Percentiles rank a stretch among this genome's conserved stretches.
Evolutionary conservation across 2,329 filamentous ascomycete genomes (phyloP).

Genomic region (Pseudocercospora eumusae): DNA sequence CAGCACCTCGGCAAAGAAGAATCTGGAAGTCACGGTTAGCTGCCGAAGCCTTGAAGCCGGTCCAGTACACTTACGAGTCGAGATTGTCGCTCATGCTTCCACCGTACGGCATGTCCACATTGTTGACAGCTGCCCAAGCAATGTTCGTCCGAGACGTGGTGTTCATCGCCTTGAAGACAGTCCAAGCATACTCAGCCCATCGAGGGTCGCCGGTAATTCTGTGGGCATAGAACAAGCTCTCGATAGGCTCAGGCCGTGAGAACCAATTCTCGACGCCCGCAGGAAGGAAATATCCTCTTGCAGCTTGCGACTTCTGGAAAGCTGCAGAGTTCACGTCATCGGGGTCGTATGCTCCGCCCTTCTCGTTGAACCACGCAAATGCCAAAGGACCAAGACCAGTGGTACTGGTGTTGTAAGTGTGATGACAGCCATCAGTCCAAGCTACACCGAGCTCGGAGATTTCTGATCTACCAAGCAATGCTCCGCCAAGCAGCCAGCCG

Average conservation of each 20-base stretch:
- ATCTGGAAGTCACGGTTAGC: conserved; percentile 18
- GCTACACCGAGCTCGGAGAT: conserved; percentile 35
- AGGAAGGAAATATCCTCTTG: conserved; percentile 26
- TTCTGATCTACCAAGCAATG: conserved; percentile 30
- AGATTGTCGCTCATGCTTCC: conserved; percentile 22
- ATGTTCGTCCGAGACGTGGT: conserved; percentile 41
- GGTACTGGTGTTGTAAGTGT: conserved; percentile 39
- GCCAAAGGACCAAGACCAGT: conserved; percentile 28
- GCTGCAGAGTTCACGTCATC: conserved; percentile 24
- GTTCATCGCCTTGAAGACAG: conserved; percentile 48
- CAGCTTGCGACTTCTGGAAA: conserved; percentile 19
- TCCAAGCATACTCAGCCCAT: conserved; percentile 48
- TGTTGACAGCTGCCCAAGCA: conserved; percentile 24
- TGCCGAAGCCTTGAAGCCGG: neutral
- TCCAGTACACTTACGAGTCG: conserved; percentile 15
- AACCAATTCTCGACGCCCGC: conserved; percentile 25
- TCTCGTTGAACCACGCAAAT: conserved; percentile 29
- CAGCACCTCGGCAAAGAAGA: conserved; percentile 77
- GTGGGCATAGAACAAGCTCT: conserved; percentile 60
- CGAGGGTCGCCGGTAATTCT: conserved; percentile 56
- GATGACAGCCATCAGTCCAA: conserved; percentile 37
- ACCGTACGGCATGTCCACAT: conserved; percentile 26
- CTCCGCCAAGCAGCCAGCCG: conserved; percentile 38
- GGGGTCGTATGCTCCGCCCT: conserved; percentile 23
- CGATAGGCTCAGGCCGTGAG: conserved; percentile 54